Evolutionary conservation across 257 asterid genomes (phyloP), one percentile per base, ranked within the genome.

Genomic region (Voacanga thouarsii): DNA sequence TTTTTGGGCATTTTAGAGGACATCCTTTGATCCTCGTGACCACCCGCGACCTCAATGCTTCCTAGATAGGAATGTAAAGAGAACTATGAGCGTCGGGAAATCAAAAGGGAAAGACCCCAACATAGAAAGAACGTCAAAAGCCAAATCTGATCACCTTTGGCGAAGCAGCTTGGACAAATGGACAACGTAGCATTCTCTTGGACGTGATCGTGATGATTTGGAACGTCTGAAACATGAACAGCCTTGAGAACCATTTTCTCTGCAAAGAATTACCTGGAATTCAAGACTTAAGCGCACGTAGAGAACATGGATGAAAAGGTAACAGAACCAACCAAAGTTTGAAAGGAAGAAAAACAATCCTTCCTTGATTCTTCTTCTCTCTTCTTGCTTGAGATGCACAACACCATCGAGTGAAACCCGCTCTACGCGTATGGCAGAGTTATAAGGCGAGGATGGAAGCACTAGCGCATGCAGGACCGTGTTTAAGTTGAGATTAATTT

Each of bases 161-260:
- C 41, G 66, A 84, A 82, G 55, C 93, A 89, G 24, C 90, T 68
- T 75, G 96, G 74, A 79, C 72, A 86, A 7, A 83, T 78, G 53
- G 92, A 68, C 66, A 88, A 28, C 24, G 94, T 88, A 1, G 92
- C 84, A 75, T 83, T 90, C 14, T 90, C 91, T 16, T 89, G 87
- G 77, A 92, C 92, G 49, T 88, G 92, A 72, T 93, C 96, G 72
- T 91, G 92, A 55, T 78, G 33, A 86, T 86, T 84, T 28, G 97
- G 97, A 61, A 91, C 96, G 80, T 92, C 97, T 79, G 93, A 80
- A 64, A 90, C 91, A 74, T 90, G 98, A 83, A 90, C 96, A 66
- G 98, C 97, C 77, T 89, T 91, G 55, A 95, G 91, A 81, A 97
- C 96, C 96, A 92, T 92, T 78, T 2, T 59, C 12, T 12, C 37